Percentiles rank a stretch among this genome's conserved stretches.
Evolutionary conservation across 129 eudicot genomes (phyloP).

Genomic region (Lonicera japonica): DNA sequence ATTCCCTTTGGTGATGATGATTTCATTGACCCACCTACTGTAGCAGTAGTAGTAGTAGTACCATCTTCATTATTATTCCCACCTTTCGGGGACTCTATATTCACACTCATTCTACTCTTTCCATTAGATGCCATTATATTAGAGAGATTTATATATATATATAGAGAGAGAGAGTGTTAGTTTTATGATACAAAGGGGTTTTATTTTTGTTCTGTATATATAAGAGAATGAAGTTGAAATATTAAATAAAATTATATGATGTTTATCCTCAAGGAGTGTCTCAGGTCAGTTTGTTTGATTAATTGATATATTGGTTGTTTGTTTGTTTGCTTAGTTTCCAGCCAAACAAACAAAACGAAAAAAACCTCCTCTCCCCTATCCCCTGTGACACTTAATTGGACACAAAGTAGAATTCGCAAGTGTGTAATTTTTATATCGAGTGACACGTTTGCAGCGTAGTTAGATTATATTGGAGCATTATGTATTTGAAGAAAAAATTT

Average conservation of each 20-base stretch:
- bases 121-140: slow-evolving; percentile 32
- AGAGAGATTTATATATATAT: not conserved
- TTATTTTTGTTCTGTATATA: not conserved
- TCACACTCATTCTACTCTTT: slow-evolving; percentile 17
- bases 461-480: too few species aligned
- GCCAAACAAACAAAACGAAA: not conserved
- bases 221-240: not conserved
- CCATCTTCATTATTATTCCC: slow-evolving; percentile 1
- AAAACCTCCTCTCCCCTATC: not conserved
- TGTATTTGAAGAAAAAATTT: too few species aligned
- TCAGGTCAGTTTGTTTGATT: slow-evolving; percentile 2
- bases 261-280: not conserved
- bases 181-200: too few species aligned
- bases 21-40: not conserved
- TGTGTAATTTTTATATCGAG: too few species aligned
- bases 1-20: too few species aligned
- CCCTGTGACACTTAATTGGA: not conserved
- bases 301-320: too few species aligned
- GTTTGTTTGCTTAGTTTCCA: slow-evolving; percentile 6
- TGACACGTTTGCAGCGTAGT: too few species aligned
- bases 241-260: not conserved
- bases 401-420: too few species aligned
- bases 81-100: slow-evolving; percentile 37
- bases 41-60: too few species aligned
- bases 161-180: not conserved